phyloP scores from a whole-genome alignment of 2,329 filamentous ascomycete genomes.

The Aspergillus brasiliensis region DNA sequence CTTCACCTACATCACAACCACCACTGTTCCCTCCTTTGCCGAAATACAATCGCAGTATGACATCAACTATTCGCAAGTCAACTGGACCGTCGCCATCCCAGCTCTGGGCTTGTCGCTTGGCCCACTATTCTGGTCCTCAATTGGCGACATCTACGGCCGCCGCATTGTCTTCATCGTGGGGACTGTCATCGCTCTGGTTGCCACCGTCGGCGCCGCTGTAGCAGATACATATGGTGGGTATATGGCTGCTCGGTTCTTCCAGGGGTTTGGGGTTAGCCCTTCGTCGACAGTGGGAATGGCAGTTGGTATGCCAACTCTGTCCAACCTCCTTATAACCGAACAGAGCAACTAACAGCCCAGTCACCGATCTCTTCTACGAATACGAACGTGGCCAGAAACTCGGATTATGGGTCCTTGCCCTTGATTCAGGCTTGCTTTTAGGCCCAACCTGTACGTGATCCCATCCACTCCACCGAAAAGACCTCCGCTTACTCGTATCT shows the following conservation, averaged over 20 bases:
- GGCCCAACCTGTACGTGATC: constrained; percentile 48
- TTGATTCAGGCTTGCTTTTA: constrained; percentile 55
- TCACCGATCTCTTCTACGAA: constrained; percentile 60
- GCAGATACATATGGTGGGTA: constrained; percentile 51
- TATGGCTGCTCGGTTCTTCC: constrained; percentile 62
- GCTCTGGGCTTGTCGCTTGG: constrained; percentile 55
- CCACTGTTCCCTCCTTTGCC: constrained; percentile 57
- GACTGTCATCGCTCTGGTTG: constrained; percentile 45
- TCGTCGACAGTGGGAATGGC: constrained; percentile 59
- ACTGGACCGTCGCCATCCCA: constrained; percentile 59
- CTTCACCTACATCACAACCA: constrained; percentile 62
- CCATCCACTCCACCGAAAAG: background rate
- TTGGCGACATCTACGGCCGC: constrained; percentile 57
- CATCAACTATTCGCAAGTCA: constrained; percentile 51
- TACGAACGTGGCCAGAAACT: constrained; percentile 59
- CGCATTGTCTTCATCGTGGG: constrained; percentile 53
- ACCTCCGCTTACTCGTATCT: background rate
- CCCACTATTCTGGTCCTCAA: constrained; percentile 54
- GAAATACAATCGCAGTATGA: constrained; percentile 52
- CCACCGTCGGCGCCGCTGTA: constrained; percentile 47
- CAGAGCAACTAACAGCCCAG: constrained; percentile 16
- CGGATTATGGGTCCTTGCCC: constrained; percentile 60
- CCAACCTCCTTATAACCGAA: no score
- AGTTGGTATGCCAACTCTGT: constrained; percentile 35
- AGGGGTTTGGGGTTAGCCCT: constrained; percentile 58